A percentile compares a stretch with the other conserved stretches of the same genome.
Conservation (phyloP, 2,329 filamentous ascomycete species). For the Endoconidiophora laricicola region DNA sequence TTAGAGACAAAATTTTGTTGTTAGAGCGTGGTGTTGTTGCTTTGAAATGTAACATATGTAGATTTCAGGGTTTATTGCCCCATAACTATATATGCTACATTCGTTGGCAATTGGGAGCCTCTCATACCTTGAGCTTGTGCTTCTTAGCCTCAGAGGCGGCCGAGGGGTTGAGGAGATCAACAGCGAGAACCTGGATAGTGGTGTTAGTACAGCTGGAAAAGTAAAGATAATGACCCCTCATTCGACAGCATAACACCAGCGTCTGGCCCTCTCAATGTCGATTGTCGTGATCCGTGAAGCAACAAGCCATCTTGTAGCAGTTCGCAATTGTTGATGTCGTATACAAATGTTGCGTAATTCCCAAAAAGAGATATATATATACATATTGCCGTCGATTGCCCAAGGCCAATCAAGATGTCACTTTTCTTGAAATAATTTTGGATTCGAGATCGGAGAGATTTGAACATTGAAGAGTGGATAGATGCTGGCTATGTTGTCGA, state of each 20-base stretch:
- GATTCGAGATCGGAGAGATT: neutral
- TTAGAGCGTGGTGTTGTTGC: neutral
- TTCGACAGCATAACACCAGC: conserved; percentile 14
- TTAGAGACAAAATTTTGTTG: conserved; percentile 14
- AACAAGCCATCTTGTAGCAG: too few relatives aligned
- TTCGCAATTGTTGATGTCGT: too few relatives aligned
- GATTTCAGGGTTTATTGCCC: neutral
- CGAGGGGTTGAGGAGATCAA: conserved; percentile 99
- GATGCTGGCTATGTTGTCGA: conserved; percentile 7
- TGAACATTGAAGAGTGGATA: neutral
- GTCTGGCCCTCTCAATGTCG: conserved; percentile 13
- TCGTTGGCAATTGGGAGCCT: neutral
- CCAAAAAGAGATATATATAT: too few relatives aligned
- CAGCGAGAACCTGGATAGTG: conserved; percentile 77
- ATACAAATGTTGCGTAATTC: too few relatives aligned
- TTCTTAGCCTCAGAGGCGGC: conserved; percentile 96
- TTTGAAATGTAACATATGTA: neutral
- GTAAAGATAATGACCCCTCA: conserved; percentile 12
- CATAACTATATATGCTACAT: too few relatives aligned
- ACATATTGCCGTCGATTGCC: too few relatives aligned
- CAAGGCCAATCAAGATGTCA: too few relatives aligned
- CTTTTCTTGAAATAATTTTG: neutral
- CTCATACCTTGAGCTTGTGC: conserved; percentile 98
- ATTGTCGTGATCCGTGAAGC: conserved; percentile 9
- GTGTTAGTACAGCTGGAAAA: conserved; percentile 29